Conservation (phyloP, 73 alveolate genomes). For the Tetrahymena elliotti region DNA sequence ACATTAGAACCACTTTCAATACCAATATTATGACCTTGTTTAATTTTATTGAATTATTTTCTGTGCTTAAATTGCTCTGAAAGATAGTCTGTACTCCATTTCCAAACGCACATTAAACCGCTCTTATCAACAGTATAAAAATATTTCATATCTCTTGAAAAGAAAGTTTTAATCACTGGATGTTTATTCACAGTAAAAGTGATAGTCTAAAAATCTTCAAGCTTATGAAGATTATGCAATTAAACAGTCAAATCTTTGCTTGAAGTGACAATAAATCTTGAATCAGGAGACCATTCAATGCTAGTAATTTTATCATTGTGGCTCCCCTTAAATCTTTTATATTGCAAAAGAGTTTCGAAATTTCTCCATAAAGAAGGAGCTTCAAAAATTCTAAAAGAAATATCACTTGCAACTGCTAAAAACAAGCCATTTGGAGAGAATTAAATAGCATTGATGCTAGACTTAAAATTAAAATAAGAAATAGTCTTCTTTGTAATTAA, state of each 20-base stretch:
- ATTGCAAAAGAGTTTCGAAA: neutral
- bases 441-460: neutral
- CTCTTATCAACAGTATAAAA: conserved; percentile 66
- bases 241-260: conserved; percentile 81
- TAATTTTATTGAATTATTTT: neutral
- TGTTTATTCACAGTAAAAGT: conserved; percentile 87
- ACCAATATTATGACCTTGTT: conserved; percentile 15
- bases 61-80: conserved; percentile 15
- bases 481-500: neutral
- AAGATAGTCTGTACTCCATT: conserved; percentile 67
- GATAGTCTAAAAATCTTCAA: conserved; percentile 71
- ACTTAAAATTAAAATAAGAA: neutral
- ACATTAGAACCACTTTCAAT: conserved; percentile 15
- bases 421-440: neutral
- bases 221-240: conserved; percentile 73
- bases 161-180: conserved; percentile 73
- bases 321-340: neutral
- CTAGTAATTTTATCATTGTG: conserved; percentile 76
- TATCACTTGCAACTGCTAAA: neutral
- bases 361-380: neutral
- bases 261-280: conserved; percentile 73
- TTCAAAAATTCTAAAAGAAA: neutral
- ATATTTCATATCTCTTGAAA: conserved; percentile 52
- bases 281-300: conserved; percentile 84
- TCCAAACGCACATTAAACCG: conserved; percentile 91